Conservation (phyloP, 768 basidiomycete genomes). For the Lactifluus pinguis region DNA sequence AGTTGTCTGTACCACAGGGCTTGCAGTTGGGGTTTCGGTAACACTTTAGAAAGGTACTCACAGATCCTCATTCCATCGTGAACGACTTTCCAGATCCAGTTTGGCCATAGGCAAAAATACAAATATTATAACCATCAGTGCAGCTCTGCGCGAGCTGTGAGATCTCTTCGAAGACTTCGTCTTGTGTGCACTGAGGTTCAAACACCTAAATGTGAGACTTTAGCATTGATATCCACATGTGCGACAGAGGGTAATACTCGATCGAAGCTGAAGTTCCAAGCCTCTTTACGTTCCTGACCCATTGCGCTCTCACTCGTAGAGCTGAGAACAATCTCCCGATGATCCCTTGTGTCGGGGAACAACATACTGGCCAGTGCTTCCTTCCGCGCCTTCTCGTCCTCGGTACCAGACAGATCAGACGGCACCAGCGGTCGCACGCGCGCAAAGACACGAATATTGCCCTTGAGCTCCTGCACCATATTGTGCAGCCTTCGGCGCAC, state of each 20-base stretch:
- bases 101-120: slow-evolving; percentile 94
- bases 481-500: slow-evolving; percentile 80
- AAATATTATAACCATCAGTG: slow-evolving; percentile 89
- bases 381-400: slow-evolving; percentile 30
- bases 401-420: slow-evolving; percentile 39
- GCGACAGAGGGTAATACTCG: slow-evolving; percentile 38
- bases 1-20: slow-evolving; percentile 42
- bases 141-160: slow-evolving; percentile 88
- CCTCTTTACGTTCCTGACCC: slow-evolving; percentile 74
- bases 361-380: slow-evolving; percentile 41
- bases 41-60: slow-evolving; percentile 29
- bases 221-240: neutral
- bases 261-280: slow-evolving; percentile 76
- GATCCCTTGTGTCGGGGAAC: slow-evolving; percentile 68
- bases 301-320: slow-evolving; percentile 72
- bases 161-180: slow-evolving; percentile 86
- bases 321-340: slow-evolving; percentile 67
- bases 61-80: slow-evolving; percentile 89
- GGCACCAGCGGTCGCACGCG: slow-evolving; percentile 72
- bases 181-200: slow-evolving; percentile 68
- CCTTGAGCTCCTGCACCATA: slow-evolving; percentile 89
- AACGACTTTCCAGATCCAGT: slow-evolving; percentile 86
- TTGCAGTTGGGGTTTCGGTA: neutral
- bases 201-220: slow-evolving; percentile 50
- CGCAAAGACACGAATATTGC: slow-evolving; percentile 88